These are phyloP conservation scores for Sporothrix euskadiensis DNA, from an alignment of 2,329 filamentous ascomycete species.

Conservation along the genomic window DNA sequence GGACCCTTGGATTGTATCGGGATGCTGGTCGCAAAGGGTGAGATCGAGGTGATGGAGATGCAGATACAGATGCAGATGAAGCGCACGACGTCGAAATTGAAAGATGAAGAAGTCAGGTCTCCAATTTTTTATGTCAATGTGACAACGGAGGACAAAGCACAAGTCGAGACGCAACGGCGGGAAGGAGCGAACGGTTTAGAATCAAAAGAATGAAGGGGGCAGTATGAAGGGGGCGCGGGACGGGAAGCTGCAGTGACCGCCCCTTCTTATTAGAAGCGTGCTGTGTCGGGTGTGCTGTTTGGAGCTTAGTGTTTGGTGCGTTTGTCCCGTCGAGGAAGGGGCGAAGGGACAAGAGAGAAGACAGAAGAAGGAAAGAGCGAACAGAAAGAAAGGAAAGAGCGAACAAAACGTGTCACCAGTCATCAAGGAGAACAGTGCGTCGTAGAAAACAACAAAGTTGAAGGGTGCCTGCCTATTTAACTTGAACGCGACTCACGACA, in stretches of 20 bases:
- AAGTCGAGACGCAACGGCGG: neutral
- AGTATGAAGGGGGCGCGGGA: neutral
- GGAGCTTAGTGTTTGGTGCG: neutral
- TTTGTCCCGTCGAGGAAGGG: neutral
- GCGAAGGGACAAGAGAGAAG: neutral
- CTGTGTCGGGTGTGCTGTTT: neutral
- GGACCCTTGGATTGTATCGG: neutral
- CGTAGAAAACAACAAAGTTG: neutral
- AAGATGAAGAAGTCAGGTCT: too few species aligned
- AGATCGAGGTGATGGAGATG: neutral
- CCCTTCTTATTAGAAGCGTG: neutral
- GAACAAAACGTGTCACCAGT: neutral
- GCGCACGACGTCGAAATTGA: too few species aligned
- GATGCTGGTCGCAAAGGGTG: neutral
- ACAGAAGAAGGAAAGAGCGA: neutral
- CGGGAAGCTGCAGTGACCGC: conserved; percentile 16
- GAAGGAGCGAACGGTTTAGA: neutral
- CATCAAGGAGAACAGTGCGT: neutral
- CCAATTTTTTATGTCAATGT: too few species aligned
- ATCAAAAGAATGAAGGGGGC: neutral
- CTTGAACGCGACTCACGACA: neutral
- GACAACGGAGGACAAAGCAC: neutral
- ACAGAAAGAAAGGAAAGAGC: neutral
- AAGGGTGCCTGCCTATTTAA: neutral
- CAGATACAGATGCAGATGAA: neutral